Base-by-base conservation (phyloP, 805 yeast genomes). In the Lachancea dasiensis region DNA sequence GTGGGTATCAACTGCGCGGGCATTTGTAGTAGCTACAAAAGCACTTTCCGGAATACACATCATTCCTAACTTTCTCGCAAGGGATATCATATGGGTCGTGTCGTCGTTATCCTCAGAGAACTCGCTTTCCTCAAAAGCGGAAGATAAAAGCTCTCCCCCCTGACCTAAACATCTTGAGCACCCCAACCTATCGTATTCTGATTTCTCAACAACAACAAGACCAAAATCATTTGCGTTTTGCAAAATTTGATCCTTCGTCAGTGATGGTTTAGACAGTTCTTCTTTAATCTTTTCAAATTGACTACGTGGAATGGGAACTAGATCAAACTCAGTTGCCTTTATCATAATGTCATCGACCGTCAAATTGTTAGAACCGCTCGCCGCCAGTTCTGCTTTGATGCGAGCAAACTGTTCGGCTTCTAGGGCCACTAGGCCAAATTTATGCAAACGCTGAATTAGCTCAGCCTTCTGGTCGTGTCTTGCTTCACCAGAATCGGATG, bases 11-110 rank as follows among this genome's bases (percentile, higher is more conserved):
- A 83, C 76, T 4, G 59, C 60, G 46, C 72, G 67, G 6, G 74
- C 70, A 25, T 71, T 71, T 1, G 82, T 76, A 1, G 87, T 79
- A 1, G 84, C 77, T 43, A 81, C 64, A 47, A 73, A 80, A 2
- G 78, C 65, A n/a, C 68, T 55, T 35, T 67, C 68, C 1, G 90
- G 84, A 27, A 83, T 66, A 35, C 76, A 67, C 47, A 81, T 51
- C 34, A 72, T 49, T 3, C 79, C 80, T 35, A 64, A 54, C 10
- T 61, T 51, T 35, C 60, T 65, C 4, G 81, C 82, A 5, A 59
- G 59, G 0, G 47, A 52, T 6, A 54, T 49, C 9, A 80, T 41
- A 17, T 58, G 53, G 31, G 44, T 54, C 13, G 39, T 43, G 9
- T 52, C 48, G 8, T 43, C 26, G 17, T 39, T 30, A 15, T 24